A percentile compares a stretch with the other conserved stretches of the same genome.
Evolutionary conservation across 495 filamentous ascomycete genomes (phyloP).

Genomic region (Hypoxylon trugodes): DNA sequence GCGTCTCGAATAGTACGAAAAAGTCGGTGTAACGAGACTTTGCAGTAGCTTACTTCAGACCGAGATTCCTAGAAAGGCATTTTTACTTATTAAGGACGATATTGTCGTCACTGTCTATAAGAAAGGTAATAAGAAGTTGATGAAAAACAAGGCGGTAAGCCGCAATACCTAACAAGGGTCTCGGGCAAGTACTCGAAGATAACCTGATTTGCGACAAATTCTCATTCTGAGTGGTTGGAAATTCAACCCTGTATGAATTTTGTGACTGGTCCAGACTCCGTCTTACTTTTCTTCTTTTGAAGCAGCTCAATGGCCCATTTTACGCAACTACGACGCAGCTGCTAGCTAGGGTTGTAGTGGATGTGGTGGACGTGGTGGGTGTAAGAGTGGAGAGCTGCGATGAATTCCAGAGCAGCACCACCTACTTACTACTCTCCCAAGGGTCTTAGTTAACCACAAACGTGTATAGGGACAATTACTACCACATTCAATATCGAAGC

Average conservation of each 20-base stretch:
- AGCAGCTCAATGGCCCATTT: conserved; percentile 31
- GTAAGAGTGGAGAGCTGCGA: conserved; percentile 23
- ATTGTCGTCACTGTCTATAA: conserved; percentile 33
- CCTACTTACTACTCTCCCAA: no score
- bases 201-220: conserved; percentile 16
- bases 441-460: conserved; percentile 17
- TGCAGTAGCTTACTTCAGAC: conserved; percentile 28
- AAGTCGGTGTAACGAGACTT: conserved; percentile 37
- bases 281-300: conserved; percentile 26
- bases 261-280: conserved; percentile 39
- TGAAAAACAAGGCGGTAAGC: conserved; percentile 28
- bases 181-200: neutral
- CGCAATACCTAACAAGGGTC: conserved; percentile 18
- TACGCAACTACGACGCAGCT: conserved; percentile 23
- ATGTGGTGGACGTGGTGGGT: no score
- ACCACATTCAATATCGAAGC: conserved; percentile 15
- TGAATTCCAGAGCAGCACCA: neutral
- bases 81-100: neutral
- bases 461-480: conserved; percentile 2
- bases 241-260: conserved; percentile 36
- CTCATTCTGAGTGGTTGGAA: conserved; percentile 32
- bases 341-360: no score
- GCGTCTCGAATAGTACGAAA: conserved; percentile 19
- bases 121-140: conserved; percentile 22
- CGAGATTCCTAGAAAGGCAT: conserved; percentile 17